Percentiles rank a stretch among this genome's conserved stretches.
phyloP scores from a whole-genome alignment of 139 green algal genomes.

The Pseudopediastrum boryanum region DNA sequence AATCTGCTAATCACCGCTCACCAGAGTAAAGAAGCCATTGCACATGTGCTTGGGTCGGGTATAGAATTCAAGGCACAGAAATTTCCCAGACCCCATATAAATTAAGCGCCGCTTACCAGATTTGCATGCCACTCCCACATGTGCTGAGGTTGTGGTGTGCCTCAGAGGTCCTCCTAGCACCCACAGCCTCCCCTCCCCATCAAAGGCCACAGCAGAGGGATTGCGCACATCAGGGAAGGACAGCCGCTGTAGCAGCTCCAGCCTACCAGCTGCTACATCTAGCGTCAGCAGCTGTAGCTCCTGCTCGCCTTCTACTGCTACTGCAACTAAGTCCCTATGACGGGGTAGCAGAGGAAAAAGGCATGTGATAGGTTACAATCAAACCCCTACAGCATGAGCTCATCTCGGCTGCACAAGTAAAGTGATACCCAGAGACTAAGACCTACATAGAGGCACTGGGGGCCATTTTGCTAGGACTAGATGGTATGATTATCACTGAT shows the following conservation, averaged over 20 bases:
- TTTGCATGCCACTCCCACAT: background rate
- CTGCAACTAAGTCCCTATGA: constrained; percentile 33
- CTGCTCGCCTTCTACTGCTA: constrained; percentile 51
- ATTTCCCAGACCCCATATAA: background rate
- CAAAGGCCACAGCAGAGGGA: constrained; percentile 59
- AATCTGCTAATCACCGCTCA: background rate
- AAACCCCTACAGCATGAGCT: too few relatives aligned
- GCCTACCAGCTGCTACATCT: background rate
- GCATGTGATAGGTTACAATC: too few relatives aligned
- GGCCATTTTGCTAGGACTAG: too few relatives aligned
- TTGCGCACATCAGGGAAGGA: constrained; percentile 49
- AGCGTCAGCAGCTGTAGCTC: constrained; percentile 49
- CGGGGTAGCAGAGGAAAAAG: too few relatives aligned
- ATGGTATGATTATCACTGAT: too few relatives aligned
- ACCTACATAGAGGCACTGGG: too few relatives aligned
- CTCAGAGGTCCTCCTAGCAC: constrained; percentile 43
- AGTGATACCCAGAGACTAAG: too few relatives aligned
- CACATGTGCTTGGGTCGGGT: background rate
- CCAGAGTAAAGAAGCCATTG: background rate
- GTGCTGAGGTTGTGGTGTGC: background rate
- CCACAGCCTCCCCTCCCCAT: constrained; percentile 51
- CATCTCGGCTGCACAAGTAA: too few relatives aligned
- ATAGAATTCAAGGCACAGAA: background rate
- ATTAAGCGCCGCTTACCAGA: background rate
- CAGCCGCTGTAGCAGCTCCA: constrained; percentile 47